phyloP scores from a whole-genome alignment of 352 stramenopile species.

The Aphanomyces invadans region DNA sequence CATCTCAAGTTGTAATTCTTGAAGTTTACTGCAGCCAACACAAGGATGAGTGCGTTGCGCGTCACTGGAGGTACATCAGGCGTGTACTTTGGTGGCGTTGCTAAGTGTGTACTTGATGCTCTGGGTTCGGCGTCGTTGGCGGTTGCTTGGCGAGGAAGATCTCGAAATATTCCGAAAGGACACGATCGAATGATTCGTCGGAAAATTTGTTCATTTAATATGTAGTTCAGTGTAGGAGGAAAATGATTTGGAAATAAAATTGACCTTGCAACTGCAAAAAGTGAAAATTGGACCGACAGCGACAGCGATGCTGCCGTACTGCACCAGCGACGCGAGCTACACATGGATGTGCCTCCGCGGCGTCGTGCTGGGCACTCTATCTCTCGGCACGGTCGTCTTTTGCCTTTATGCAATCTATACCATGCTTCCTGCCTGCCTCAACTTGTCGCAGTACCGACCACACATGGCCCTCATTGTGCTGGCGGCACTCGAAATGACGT shows the following conservation, averaged over 20 bases:
- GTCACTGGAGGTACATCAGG: too few relatives aligned
- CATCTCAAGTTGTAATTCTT: too few relatives aligned
- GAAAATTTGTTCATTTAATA: too few relatives aligned
- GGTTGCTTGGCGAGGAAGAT: too few relatives aligned
- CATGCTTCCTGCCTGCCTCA: constrained; percentile 52
- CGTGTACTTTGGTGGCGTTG: too few relatives aligned
- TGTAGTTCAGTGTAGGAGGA: too few relatives aligned
- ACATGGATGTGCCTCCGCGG: constrained; percentile 52
- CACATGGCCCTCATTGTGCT: constrained; percentile 58
- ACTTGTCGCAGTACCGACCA: constrained; percentile 45
- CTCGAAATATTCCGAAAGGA: neutral
- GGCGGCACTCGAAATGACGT: constrained; percentile 50
- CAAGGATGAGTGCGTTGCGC: too few relatives aligned
- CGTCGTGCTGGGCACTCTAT: constrained; percentile 49
- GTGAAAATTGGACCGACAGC: neutral
- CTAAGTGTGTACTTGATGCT: too few relatives aligned
- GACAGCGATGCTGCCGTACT: constrained; percentile 13
- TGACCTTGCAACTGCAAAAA: too few relatives aligned
- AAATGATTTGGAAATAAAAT: too few relatives aligned
- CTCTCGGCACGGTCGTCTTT: constrained; percentile 41
- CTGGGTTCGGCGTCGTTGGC: too few relatives aligned
- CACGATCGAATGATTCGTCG: neutral
- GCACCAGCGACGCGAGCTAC: constrained; percentile 27
- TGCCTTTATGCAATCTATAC: constrained; percentile 38
- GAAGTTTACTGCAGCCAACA: too few relatives aligned